Evolutionary conservation across 1,284 basidiomycete species (phyloP).

Genomic region (Sphagnurus paluster): DNA sequence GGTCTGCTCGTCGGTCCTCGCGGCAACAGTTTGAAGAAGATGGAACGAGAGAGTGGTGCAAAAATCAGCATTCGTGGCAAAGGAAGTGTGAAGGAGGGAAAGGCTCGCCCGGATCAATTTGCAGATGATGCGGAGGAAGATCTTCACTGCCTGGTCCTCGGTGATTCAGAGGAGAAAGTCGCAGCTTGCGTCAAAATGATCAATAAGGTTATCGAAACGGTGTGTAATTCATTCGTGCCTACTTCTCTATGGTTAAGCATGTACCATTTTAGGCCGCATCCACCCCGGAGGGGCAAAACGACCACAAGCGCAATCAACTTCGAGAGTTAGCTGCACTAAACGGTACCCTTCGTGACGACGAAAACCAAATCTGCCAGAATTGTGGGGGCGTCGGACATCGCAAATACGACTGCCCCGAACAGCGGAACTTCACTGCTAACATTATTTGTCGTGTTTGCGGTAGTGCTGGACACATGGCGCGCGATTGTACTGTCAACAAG

Average conservation of each 20-base stretch:
- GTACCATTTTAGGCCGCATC: constrained; percentile 79
- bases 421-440: constrained; percentile 95
- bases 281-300: constrained; percentile 98
- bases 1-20: constrained; percentile 97
- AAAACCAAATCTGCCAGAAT: constrained; percentile 99
- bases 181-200: constrained; percentile 91
- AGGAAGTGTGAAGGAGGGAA: constrained; percentile 98
- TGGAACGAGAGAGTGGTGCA: constrained; percentile 97
- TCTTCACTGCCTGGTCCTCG: constrained; percentile 96
- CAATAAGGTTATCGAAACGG: constrained; percentile 98
- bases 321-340: constrained; percentile 97
- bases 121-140: constrained; percentile 98
- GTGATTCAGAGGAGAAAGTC: constrained; percentile 92
- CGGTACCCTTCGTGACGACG: constrained; percentile 98
- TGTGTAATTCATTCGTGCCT: constrained; percentile 50
- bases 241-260: constrained; percentile 4
- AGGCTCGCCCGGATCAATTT: constrained; percentile 89
- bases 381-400: constrained; percentile 94
- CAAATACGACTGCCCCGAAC: constrained; percentile 97
- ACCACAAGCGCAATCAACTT: constrained; percentile 98
- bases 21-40: constrained; percentile 98
- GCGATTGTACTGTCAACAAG: constrained; percentile 88
- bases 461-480: constrained; percentile 94
- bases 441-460: constrained; percentile 97
- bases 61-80: constrained; percentile 99